Percentiles rank a stretch among this genome's conserved stretches.
phyloP scores from a whole-genome alignment of 768 basidiomycete species.

The Termitomyces sp. region DNA sequence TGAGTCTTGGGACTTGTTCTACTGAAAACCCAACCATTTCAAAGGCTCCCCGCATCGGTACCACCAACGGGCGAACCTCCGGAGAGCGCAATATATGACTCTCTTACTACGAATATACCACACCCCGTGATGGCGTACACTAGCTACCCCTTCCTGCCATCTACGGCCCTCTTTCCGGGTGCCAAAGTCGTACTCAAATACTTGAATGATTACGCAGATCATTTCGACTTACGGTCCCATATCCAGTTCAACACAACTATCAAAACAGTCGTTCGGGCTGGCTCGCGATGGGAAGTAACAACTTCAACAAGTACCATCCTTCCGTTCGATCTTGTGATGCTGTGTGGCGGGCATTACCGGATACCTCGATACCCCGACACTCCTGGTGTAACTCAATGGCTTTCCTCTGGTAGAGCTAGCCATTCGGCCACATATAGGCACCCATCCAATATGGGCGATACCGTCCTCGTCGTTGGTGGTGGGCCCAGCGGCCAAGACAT shows the following conservation, averaged over 20 bases:
- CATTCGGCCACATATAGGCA: constrained; percentile 70
- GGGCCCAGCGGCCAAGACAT: constrained; percentile 74
- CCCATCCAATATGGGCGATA: constrained; percentile 38
- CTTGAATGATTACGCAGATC: constrained; percentile 56
- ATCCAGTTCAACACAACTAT: constrained; percentile 65
- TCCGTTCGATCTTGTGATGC: constrained; percentile 59
- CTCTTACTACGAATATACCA: constrained; percentile 77
- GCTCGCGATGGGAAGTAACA: constrained; percentile 43
- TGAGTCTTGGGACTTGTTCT: background rate
- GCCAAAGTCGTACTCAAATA: constrained; percentile 64
- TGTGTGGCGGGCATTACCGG: constrained; percentile 75
- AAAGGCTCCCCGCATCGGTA: constrained; percentile 46
- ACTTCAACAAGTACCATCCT: constrained; percentile 26
- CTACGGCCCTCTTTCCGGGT: constrained; percentile 63
- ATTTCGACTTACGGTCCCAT: constrained; percentile 54
- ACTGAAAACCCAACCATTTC: background rate
- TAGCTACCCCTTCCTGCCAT: constrained; percentile 61
- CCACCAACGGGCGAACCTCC: constrained; percentile 47
- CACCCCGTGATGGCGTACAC: constrained; percentile 73
- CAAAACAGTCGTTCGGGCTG: constrained; percentile 33
- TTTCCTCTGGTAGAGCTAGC: constrained; percentile 40
- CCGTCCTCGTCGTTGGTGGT: constrained; percentile 40
- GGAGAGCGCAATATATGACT: constrained; percentile 69
- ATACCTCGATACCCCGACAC: constrained; percentile 56
- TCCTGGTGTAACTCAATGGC: constrained; percentile 59